phyloP scores from a whole-genome alignment of 768 basidiomycete genomes.

The Lactarius tabidus region DNA sequence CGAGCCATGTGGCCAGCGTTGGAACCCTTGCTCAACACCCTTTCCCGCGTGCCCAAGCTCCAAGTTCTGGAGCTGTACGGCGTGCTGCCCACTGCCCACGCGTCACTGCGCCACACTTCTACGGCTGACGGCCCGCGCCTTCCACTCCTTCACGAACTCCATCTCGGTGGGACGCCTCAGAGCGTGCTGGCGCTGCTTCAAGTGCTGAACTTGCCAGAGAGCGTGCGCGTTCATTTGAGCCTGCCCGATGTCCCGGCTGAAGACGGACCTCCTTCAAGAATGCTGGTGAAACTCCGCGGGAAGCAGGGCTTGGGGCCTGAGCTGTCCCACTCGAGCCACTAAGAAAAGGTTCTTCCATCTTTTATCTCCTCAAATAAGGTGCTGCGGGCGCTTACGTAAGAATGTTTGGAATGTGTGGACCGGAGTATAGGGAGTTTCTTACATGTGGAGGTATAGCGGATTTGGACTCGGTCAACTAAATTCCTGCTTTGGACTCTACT shows the following conservation, averaged over 20 bases:
- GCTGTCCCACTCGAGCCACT: not conserved
- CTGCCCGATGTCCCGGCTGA: not conserved
- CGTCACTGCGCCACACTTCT: not conserved
- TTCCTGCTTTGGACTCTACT: not conserved
- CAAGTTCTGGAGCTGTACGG: constrained; percentile 14
- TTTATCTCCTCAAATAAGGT: not conserved
- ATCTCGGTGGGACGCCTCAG: constrained; percentile 3
- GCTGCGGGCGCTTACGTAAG: not conserved
- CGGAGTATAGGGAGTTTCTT: not conserved
- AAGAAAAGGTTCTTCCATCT: not conserved
- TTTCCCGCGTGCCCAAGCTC: constrained; percentile 6
- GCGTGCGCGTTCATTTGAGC: constrained; percentile 5
- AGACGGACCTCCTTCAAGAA: not conserved
- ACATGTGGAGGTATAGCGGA: not conserved
- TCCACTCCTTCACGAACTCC: constrained; percentile 6
- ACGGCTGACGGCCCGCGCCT: not conserved
- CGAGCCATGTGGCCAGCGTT: constrained; percentile 4
- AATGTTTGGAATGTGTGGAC: not conserved
- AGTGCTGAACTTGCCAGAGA: not conserved
- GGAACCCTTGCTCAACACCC: constrained; percentile 8
- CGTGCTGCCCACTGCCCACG: not conserved
- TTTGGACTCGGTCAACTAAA: not conserved
- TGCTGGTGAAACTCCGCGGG: constrained; percentile 8
- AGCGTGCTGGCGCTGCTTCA: constrained; percentile 6
- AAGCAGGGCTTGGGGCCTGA: not conserved